phyloP scores from a whole-genome alignment of 148 eudicot species.

The Simmondsia chinensis region DNA sequence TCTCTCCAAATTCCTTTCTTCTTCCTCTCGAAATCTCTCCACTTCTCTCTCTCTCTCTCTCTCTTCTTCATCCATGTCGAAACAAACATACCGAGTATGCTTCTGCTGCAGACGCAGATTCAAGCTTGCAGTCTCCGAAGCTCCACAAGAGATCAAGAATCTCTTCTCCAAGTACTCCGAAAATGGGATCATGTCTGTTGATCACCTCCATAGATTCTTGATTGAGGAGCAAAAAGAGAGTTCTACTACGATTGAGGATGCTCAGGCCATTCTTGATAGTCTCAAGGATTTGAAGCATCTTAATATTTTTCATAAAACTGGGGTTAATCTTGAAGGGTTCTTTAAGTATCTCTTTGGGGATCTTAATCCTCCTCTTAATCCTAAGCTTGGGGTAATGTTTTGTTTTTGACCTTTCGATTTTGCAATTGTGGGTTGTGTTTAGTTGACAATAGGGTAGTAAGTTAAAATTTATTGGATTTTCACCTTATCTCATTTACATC shows the following conservation, averaged over 20 bases:
- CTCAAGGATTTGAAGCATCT: slow-evolving; percentile 28
- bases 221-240: slow-evolving; percentile 55
- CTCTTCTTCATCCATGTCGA: slow-evolving; percentile 17
- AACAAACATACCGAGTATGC: slow-evolving; percentile 65
- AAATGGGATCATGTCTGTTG: slow-evolving; percentile 59
- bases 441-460: too few species aligned
- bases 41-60: background rate
- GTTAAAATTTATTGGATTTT: background rate
- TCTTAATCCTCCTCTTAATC: slow-evolving; percentile 51
- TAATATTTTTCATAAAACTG: slow-evolving; percentile 40
- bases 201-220: slow-evolving; percentile 53
- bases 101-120: slow-evolving; percentile 79
- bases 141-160: slow-evolving; percentile 52
- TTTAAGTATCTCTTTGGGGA: slow-evolving; percentile 57
- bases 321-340: slow-evolving; percentile 51
- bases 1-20: too few species aligned
- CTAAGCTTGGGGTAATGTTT: slow-evolving; percentile 35
- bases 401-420: background rate
- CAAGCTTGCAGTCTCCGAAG: slow-evolving; percentile 50
- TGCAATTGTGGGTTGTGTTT: background rate
- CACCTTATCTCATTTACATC: too few species aligned
- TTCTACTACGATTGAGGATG: slow-evolving; percentile 34
- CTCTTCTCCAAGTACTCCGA: slow-evolving; percentile 55
- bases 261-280: slow-evolving; percentile 47
- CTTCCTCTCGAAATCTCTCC: background rate